These are phyloP conservation scores for Citrus sp. DNA, from an alignment of 345 rosid genomes.

Conservation along the genomic window DNA sequence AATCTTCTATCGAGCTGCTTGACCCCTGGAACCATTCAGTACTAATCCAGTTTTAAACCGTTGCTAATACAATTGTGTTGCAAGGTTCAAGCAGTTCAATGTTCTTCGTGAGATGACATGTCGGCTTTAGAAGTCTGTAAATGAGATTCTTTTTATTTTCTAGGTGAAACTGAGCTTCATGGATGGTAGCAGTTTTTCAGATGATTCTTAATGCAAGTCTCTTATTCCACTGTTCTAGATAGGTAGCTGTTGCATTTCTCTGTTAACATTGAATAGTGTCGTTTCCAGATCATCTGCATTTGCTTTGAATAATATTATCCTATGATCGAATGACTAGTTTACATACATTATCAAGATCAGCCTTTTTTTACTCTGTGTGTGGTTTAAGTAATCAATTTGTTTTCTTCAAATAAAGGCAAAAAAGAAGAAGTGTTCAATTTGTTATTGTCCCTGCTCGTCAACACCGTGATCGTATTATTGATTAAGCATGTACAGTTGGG, in stretches of 20 bases:
- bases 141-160: background rate
- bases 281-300: background rate
- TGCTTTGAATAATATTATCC: background rate
- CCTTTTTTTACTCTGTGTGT: background rate
- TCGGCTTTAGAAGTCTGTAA: conserved; percentile 11
- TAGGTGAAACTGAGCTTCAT: background rate
- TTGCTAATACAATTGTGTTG: conserved; percentile 16
- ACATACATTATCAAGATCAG: background rate
- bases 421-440: background rate
- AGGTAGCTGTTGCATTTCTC: background rate
- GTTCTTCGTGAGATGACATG: conserved; percentile 6
- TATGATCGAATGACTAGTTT: background rate
- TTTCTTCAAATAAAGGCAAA: too few relatives aligned
- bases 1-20: conserved; percentile 16
- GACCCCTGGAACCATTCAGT: conserved; percentile 25
- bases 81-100: conserved; percentile 30
- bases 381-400: background rate
- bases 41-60: background rate
- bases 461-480: background rate
- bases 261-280: background rate
- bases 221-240: background rate
- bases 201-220: background rate
- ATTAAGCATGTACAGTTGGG: too few relatives aligned
- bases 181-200: background rate
- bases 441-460: background rate